Evolutionary conservation across 2,329 filamentous ascomycete species (phyloP).

Genomic region (Stagonosporopsis rhizophila): DNA sequence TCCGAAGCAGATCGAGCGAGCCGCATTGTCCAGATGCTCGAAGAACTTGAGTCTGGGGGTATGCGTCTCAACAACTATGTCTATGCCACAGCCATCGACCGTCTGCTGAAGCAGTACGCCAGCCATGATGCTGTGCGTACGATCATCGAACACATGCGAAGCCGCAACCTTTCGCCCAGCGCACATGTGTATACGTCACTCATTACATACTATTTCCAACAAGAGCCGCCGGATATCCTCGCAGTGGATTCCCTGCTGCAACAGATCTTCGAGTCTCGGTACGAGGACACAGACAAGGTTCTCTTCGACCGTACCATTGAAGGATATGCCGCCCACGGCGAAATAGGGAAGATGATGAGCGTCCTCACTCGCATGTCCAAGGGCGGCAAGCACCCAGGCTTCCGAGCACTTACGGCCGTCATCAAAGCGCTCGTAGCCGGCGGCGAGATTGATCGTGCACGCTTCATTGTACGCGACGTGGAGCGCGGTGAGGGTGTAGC

Average conservation of each 20-base stretch:
- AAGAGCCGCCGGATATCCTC: slow-evolving; percentile 63
- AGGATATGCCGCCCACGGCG: slow-evolving; percentile 66
- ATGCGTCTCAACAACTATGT: slow-evolving; percentile 67
- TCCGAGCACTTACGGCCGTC: slow-evolving; percentile 49
- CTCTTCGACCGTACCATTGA: slow-evolving; percentile 76
- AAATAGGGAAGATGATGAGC: slow-evolving; percentile 55
- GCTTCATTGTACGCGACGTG: slow-evolving; percentile 49
- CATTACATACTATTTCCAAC: slow-evolving; percentile 70
- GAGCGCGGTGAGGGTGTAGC: slow-evolving; percentile 42
- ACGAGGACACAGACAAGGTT: slow-evolving; percentile 57
- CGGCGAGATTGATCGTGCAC: slow-evolving; percentile 45
- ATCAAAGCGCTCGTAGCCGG: slow-evolving; percentile 49
- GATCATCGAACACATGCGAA: slow-evolving; percentile 69
- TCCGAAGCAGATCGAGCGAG: slow-evolving; percentile 59
- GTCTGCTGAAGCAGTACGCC: slow-evolving; percentile 60
- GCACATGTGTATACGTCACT: slow-evolving; percentile 78
- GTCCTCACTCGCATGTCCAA: slow-evolving; percentile 51
- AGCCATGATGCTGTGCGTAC: slow-evolving; percentile 62
- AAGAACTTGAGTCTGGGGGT: slow-evolving; percentile 61
- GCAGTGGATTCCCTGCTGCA: slow-evolving; percentile 67
- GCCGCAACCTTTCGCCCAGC: slow-evolving; percentile 60
- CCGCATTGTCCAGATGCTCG: slow-evolving; percentile 63
- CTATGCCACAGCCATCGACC: slow-evolving; percentile 74
- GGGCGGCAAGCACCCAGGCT: slow-evolving; percentile 53
- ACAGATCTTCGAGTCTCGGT: slow-evolving; percentile 47